Evolutionary conservation across 225 moss, liverwort and hornwort species (phyloP).

Genomic region (Marchantia paleacea): DNA sequence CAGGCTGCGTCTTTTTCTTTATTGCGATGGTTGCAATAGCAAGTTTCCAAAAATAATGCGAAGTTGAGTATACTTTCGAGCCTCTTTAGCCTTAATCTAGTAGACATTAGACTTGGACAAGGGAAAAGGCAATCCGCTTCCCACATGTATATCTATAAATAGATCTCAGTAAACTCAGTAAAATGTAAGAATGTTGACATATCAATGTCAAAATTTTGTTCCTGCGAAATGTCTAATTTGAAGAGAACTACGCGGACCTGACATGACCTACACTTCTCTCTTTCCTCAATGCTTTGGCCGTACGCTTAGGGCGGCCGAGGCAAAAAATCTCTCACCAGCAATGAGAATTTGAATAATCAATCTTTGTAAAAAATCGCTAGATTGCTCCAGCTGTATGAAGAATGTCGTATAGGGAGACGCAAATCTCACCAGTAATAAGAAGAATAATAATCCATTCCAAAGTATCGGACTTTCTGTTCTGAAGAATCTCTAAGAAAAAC

Average conservation of each 20-base stretch:
- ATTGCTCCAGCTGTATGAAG: conserved; percentile 59
- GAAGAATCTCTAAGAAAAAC: conserved; percentile 93
- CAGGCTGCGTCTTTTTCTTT: not conserved
- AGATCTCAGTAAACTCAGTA: not conserved
- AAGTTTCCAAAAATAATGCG: not conserved
- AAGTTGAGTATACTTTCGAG: not conserved
- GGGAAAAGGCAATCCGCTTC: not conserved
- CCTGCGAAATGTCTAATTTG: not conserved
- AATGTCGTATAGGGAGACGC: conserved; percentile 87
- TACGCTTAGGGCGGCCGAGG: not conserved
- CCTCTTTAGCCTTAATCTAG: not conserved
- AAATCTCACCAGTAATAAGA: conserved; percentile 95
- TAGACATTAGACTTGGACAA: not conserved
- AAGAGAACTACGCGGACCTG: not conserved
- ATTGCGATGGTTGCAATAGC: not conserved
- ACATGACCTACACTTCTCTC: not conserved
- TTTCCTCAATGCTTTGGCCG: conserved; percentile 6
- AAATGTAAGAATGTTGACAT: not conserved
- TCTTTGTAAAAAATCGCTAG: not conserved
- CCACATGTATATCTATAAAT: not conserved
- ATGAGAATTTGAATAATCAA: not conserved
- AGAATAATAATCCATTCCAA: conserved; percentile 99
- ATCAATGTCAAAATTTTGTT: conserved; percentile 16
- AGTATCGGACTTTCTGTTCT: conserved; percentile 93
- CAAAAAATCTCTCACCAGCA: not conserved